phyloP scores from a whole-genome alignment of 2,329 filamentous ascomycete genomes.

The Exophiala spinifera region DNA sequence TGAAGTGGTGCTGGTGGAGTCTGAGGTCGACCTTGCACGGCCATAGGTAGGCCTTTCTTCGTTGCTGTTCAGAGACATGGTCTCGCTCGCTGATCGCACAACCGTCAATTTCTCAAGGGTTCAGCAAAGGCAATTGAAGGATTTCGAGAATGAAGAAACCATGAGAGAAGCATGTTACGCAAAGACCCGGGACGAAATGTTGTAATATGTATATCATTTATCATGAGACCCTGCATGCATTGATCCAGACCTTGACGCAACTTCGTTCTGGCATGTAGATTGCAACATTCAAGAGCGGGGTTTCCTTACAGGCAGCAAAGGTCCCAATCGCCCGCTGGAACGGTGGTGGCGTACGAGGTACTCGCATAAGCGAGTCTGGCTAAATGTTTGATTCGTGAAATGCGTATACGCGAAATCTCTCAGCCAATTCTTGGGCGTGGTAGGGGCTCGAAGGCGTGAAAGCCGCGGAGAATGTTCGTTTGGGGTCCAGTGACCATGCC shows the following conservation, averaged over 20 bases:
- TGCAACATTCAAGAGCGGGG: neutral
- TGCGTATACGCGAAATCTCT: neutral
- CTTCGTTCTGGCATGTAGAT: neutral
- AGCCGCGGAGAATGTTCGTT: too few relatives aligned
- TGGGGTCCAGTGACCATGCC: too few relatives aligned
- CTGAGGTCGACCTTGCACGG: conserved; percentile 15
- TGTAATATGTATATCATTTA: neutral
- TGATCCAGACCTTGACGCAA: neutral
- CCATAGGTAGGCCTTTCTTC: neutral
- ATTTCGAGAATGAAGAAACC: too few relatives aligned
- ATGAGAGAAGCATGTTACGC: too few relatives aligned
- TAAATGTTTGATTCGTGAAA: neutral
- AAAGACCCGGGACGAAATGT: neutral
- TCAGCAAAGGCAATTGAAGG: too few relatives aligned
- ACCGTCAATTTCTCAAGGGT: too few relatives aligned
- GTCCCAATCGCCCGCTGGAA: neutral
- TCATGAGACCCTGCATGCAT: neutral
- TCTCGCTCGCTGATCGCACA: too few relatives aligned
- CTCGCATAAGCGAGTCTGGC: neutral
- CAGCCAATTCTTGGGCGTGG: too few relatives aligned
- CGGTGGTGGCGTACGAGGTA: too few relatives aligned
- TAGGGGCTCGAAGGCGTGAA: too few relatives aligned
- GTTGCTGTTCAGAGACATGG: neutral
- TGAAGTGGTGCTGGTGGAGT: conserved; percentile 9
- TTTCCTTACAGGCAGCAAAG: neutral